phyloP scores from a whole-genome alignment of 768 basidiomycete species.

The Lentinula detonsa region DNA sequence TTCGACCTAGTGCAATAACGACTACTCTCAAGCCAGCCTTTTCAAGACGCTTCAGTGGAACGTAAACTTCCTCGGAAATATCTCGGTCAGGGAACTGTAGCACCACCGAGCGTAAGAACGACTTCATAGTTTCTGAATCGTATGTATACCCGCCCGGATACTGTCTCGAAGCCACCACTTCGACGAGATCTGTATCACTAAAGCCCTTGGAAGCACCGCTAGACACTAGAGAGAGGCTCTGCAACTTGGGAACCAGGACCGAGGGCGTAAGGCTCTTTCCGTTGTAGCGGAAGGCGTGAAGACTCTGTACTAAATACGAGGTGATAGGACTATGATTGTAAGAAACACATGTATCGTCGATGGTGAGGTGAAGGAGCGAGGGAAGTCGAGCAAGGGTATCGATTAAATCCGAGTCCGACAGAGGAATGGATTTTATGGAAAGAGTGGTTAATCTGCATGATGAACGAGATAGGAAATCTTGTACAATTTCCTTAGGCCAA shows the following conservation, averaged over 20 bases:
- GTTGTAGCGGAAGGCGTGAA: background rate
- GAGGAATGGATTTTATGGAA: background rate
- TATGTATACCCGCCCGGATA: background rate
- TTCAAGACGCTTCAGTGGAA: background rate
- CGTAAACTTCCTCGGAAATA: background rate
- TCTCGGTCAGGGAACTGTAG: background rate
- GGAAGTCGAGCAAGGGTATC: background rate
- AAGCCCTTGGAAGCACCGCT: background rate
- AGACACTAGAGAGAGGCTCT: background rate
- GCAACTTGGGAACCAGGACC: background rate
- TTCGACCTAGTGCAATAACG: background rate
- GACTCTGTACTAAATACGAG: background rate
- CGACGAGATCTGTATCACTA: background rate
- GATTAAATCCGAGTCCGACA: background rate
- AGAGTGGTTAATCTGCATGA: background rate
- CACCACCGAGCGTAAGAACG: background rate
- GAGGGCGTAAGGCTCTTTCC: background rate
- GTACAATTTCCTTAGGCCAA: background rate
- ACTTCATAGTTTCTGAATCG: background rate
- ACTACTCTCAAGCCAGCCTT: background rate
- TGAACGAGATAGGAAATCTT: background rate
- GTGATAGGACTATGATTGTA: background rate
- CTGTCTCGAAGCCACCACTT: background rate
- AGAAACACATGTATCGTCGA: background rate
- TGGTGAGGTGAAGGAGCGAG: background rate